Percentiles rank a stretch among this genome's conserved stretches.
These are phyloP conservation scores for Phytophthora megakarya DNA, from an alignment of 352 stramenopile genomes.

Conservation along the genomic window DNA sequence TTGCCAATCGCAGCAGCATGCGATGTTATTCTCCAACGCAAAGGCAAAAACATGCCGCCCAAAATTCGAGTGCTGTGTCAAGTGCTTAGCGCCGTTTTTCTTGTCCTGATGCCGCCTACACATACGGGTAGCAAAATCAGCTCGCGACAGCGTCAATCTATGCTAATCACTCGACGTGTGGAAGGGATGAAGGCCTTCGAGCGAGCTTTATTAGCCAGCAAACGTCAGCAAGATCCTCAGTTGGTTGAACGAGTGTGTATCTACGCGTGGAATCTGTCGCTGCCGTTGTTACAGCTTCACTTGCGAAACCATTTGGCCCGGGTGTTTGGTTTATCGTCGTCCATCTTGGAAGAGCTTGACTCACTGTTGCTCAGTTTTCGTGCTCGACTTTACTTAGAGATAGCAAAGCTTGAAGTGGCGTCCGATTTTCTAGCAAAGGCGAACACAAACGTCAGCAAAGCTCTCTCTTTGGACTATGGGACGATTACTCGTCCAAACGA, in stretches of 20 bases:
- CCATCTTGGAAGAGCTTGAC: constrained; percentile 75
- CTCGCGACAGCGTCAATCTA: constrained; percentile 37
- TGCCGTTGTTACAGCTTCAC: constrained; percentile 81
- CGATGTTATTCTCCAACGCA: constrained; percentile 52
- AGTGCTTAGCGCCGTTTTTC: constrained; percentile 56
- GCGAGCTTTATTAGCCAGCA: constrained; percentile 73
- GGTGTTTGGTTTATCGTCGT: constrained; percentile 65
- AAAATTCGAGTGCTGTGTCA: constrained; percentile 60
- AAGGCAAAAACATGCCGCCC: constrained; percentile 57
- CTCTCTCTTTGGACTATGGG: constrained; percentile 68
- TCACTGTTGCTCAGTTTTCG: constrained; percentile 82
- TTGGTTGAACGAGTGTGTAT: constrained; percentile 85
- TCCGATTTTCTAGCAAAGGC: constrained; percentile 89
- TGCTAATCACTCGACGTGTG: constrained; percentile 54
- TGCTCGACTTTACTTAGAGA: constrained; percentile 82
- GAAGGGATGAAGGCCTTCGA: constrained; percentile 83
- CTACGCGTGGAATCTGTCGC: constrained; percentile 80
- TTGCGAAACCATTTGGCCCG: constrained; percentile 71
- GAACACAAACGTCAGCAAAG: constrained; percentile 58
- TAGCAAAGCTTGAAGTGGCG: constrained; percentile 84
- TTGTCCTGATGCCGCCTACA: constrained; percentile 25
- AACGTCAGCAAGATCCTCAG: constrained; percentile 73
- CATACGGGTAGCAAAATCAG: constrained; percentile 28
- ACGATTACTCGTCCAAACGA: constrained; percentile 22
- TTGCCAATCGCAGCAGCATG: constrained; percentile 44